Base-by-base conservation (phyloP, 805 yeast species). In the Wickerhamiella alocasiicola region DNA sequence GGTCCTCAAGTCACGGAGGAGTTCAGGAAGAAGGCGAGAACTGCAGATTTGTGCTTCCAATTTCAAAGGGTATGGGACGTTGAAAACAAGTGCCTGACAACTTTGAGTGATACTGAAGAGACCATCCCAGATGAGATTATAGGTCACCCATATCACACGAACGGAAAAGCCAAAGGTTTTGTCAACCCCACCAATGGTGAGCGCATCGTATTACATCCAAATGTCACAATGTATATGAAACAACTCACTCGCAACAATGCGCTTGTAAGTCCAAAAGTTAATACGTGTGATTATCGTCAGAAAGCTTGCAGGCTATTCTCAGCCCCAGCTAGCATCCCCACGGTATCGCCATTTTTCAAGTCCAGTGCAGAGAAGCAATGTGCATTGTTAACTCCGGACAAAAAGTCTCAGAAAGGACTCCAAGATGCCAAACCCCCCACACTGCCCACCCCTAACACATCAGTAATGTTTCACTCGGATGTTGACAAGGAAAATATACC, bases 31-130 rank as follows among this genome's bases (percentile, higher is more conserved):
- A 60, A 53, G 0, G 68, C 61, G 1, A 83, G 82, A 49, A 64
- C 67, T 36, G 97, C 98, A 0, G 69, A 29, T 11, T 64, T 76
- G 31, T 88, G 96, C 9, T 91, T 91, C 56, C 77, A 71, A 53
- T 81, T 66, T 56, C 96, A 85, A 56, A 69, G 94, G 46, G 96
- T 91, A 1, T 88, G 74, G 59, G 73, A 87, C 55, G 94, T 95
- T 0, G 37, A 57, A 2, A 46, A 54, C 1, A 51, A 66, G 30
- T 39, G 51, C 28, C 61, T 83, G n/a, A 66, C 68, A 1, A 72
- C 82, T 25, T 63, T 88, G 48, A 74, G 72, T 49, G 71, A 68
- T 3, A 62, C 56, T 3, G 52, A 29, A 5, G 18, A 29, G 7
- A 12, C 23, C 15, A 5, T 19, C 11, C 7, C 11, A 7, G 26